Evolutionary conservation across 805 yeast species (phyloP).

Genomic region (Metschnikowia lunata): DNA sequence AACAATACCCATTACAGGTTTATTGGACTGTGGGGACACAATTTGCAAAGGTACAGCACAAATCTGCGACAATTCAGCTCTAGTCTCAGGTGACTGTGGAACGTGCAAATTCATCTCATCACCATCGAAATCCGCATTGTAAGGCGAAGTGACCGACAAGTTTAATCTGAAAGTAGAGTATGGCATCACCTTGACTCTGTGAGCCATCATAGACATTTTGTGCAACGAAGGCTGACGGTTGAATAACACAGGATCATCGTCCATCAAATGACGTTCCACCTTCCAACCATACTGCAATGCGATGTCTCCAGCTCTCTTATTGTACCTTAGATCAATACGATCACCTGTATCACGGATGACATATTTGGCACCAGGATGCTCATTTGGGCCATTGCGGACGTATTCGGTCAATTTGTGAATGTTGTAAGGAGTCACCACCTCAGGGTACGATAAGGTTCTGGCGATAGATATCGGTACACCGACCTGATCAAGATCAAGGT

Average conservation of each 20-base stretch:
- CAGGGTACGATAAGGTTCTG: conserved; percentile 92
- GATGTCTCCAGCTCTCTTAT: conserved; percentile 97
- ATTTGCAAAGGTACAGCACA: conserved; percentile 98
- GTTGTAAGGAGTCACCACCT: conserved; percentile 95
- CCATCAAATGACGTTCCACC: conserved; percentile 97
- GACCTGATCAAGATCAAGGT: conserved; percentile 94
- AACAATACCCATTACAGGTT: conserved; percentile 99
- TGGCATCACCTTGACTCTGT: conserved; percentile 97
- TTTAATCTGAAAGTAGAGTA: conserved; percentile 96
- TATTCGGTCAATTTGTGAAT: conserved; percentile 88
- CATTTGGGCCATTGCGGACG: conserved; percentile 97
- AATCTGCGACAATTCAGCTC: conserved; percentile 91
- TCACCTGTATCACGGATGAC: conserved; percentile 98
- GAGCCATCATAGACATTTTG: conserved; percentile 99
- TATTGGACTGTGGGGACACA: conserved; percentile 96
- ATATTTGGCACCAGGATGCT: conserved; percentile 99
- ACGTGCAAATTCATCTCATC: conserved; percentile 99
- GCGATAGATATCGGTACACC: conserved; percentile 99
- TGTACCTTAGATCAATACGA: conserved; percentile 94
- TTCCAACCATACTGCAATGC: conserved; percentile 98
- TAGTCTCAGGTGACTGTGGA: conserved; percentile 96
- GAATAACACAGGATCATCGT: conserved; percentile 94
- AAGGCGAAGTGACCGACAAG: conserved; percentile 97
- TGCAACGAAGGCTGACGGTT: conserved; percentile 99
- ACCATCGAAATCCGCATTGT: conserved; percentile 99